Evolutionary conservation across 2,329 filamentous ascomycete species (phyloP).

Genomic region (Seiridium unicorne): DNA sequence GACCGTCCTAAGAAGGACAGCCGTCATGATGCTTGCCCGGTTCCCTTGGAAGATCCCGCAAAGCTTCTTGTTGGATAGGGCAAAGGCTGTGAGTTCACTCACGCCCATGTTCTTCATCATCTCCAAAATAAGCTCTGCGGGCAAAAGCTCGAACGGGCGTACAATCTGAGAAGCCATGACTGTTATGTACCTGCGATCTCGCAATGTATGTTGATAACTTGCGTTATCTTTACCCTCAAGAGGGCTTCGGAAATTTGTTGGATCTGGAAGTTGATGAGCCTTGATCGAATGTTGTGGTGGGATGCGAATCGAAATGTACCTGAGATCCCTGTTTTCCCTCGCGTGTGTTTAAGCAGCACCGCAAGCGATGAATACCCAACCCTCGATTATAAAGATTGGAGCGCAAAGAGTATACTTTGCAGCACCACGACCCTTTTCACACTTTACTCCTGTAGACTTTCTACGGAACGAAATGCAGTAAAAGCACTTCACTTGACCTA

Average conservation of each 20-base stretch:
- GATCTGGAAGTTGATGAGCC: background rate
- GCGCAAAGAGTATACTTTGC: too few relatives aligned
- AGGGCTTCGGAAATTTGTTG: background rate
- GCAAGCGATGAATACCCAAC: background rate
- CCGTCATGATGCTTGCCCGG: constrained; percentile 40
- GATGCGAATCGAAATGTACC: background rate
- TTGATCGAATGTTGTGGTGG: background rate
- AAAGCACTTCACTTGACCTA: too few relatives aligned
- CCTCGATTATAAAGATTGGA: too few relatives aligned
- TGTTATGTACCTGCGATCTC: background rate
- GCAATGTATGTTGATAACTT: background rate
- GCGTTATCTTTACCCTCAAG: too few relatives aligned
- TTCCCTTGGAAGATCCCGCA: constrained; percentile 38
- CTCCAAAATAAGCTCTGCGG: constrained; percentile 47
- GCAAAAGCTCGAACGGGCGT: constrained; percentile 29
- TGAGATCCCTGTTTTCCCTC: background rate
- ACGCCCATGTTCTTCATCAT: constrained; percentile 46
- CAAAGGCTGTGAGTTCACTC: constrained; percentile 36
- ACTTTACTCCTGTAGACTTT: too few relatives aligned
- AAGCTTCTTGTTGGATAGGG: constrained; percentile 34
- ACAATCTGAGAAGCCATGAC: background rate
- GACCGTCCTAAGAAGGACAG: constrained; percentile 39
- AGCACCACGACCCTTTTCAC: too few relatives aligned
- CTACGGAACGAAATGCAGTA: too few relatives aligned
- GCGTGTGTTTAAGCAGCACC: background rate